These are phyloP conservation scores for Fusarium redolens DNA, from an alignment of 2,329 filamentous ascomycete species.

Conservation along the genomic window DNA sequence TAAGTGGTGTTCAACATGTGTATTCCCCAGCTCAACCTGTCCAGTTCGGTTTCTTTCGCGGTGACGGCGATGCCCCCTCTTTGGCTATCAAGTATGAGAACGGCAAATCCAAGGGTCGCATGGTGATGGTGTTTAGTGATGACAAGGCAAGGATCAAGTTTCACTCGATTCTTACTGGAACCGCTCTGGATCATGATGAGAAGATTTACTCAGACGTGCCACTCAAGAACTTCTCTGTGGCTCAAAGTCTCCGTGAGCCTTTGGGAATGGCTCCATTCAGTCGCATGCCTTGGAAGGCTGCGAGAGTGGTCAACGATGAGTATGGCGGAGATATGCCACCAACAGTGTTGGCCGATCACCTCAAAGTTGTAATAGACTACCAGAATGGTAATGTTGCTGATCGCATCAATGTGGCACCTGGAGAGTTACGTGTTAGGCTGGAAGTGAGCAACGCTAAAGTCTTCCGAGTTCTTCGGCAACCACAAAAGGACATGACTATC, in stretches of 20 bases:
- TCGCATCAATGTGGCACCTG: constrained; percentile 81
- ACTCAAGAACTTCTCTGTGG: constrained; percentile 72
- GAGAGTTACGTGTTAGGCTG: constrained; percentile 76
- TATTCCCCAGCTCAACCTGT: constrained; percentile 75
- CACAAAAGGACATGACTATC: constrained; percentile 81
- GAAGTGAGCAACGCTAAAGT: constrained; percentile 71
- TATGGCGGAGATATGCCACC: constrained; percentile 68
- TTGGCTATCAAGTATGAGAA: constrained; percentile 78
- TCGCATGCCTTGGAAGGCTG: constrained; percentile 71
- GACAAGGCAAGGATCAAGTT: constrained; percentile 76
- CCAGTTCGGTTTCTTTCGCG: constrained; percentile 80
- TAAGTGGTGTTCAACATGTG: constrained; percentile 80
- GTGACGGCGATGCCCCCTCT: constrained; percentile 75
- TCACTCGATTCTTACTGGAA: constrained; percentile 79
- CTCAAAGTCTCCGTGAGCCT: constrained; percentile 62
- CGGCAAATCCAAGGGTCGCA: constrained; percentile 72
- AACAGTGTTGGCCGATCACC: constrained; percentile 79
- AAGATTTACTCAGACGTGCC: constrained; percentile 76
- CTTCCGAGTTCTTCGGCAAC: constrained; percentile 75
- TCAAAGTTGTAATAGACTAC: constrained; percentile 81
- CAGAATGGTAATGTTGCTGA: constrained; percentile 84
- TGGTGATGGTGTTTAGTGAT: constrained; percentile 82
- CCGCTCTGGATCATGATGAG: constrained; percentile 75
- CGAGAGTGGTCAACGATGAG: constrained; percentile 78
- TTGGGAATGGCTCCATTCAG: constrained; percentile 63